Evolutionary conservation across 2,329 filamentous ascomycete genomes (phyloP), one percentile per base, ranked within the genome.

Genomic region (Calonectria hongkongensis): DNA sequence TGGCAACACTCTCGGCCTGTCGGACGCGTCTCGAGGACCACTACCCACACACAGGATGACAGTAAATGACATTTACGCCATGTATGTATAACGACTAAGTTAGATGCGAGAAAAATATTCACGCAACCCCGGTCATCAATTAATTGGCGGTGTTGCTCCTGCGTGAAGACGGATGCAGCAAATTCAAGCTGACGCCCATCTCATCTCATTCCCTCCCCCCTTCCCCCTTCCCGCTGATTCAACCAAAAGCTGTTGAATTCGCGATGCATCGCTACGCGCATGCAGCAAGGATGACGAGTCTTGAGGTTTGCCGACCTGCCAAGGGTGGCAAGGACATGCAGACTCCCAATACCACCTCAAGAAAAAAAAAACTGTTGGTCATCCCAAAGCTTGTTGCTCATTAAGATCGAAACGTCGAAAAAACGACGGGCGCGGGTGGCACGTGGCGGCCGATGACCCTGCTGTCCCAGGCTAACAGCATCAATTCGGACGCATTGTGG

Each of bases 251-350:
- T 9, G 15, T 41, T 36, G 21, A 39, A 21, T 27, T 21, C 33
- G 25, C 27, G 33, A 36, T 36, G 33, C 50, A 21, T 16, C 54
- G 8, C 27, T 36, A 13, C 54, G 39, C 25, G n/a, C 16, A 25
- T 48, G 45, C 39, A 21, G 9, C 54, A 27, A 60, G 54, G 54
- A 39, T 60, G 54, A 60, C 54, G 54, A 60, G 27, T 60, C 54
- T 25, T 60, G 21, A 60, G 18, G 54, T 27, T 60, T 41, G 33
- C 33, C 15, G 33, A 41, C 33, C 54, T 27, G 21, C 6, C 54
- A 60, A 60, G 54, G 54, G 33, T 60, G 54, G 54, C 33, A 60
- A 60, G 36, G 25, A n/a, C 54, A 60, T 60, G 54, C 54, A 60
- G 39, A 28, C 8, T 39, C 54, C 27, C 54, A 41, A 60, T 60